Base-by-base conservation (phyloP, 148 eudicot species). In the Cornus florida region DNA sequence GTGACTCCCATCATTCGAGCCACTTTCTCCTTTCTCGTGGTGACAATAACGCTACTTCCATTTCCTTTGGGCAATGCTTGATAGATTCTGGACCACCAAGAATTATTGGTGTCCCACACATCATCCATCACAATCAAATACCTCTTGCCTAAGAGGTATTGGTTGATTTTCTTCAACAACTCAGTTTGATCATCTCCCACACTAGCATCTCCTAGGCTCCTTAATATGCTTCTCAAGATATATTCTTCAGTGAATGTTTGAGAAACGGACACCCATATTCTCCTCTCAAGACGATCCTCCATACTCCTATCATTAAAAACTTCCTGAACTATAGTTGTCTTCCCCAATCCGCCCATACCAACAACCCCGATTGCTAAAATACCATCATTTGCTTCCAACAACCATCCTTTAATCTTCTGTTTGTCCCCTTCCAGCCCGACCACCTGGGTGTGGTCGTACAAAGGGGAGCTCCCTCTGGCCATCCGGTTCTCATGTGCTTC, bases 291-390 rank as follows among this genome's bases (percentile, higher is more conserved):
- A 43, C 73, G 84, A 73, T 83, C 82, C 59, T 79, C 88, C 3
- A 84, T 38, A 48, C 78, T 83, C 69, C 74, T 78, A 65, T 89
- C 88, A 76, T 85, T 87, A 76, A 83, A 89, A 23, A 89, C 86
- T 43, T 85, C 83, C 72, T 87, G 86, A 59, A 90, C 87, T 77
- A 87, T 70, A 1, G 92, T 89, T 24, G 92, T 89, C 72, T 89
- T 87, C 22, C 92, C 92, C 38, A 89, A 22, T 22, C 92, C 92
- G 0, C 92, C 92, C 92, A 89, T 87, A 62, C 92, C 92, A 4
- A 89, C 92, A 73, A 87, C 70, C 24, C 89, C 91, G 74, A 89
- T 74, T 14, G 88, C 78, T 28, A 86, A 76, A 7, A 89, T 78
- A 73, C 86, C 89, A 35, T 74, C 82, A 53, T 79, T 77, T 20